Evolutionary conservation across 1,284 basidiomycete species (phyloP).

Genomic region (Dichomitus squalens): DNA sequence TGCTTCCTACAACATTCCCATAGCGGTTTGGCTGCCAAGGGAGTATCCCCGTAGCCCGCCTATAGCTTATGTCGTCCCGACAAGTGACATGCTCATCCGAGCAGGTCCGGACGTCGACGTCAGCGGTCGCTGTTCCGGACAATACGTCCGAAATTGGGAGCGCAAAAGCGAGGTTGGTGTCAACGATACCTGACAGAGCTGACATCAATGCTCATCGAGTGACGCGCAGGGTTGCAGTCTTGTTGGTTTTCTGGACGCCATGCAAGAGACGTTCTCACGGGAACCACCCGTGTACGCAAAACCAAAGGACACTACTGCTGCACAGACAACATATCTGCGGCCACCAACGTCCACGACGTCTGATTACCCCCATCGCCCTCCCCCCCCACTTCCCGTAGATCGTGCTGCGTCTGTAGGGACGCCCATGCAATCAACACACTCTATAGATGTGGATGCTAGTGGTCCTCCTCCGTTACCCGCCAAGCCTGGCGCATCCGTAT

Average conservation of each 20-base stretch:
- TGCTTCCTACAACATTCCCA: conserved; percentile 90
- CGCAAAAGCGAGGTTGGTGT: conserved; percentile 77
- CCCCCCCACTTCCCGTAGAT: conserved; percentile 33
- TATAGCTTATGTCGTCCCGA: conserved; percentile 95
- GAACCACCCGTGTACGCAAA: conserved; percentile 93
- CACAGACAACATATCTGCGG: conserved; percentile 26
- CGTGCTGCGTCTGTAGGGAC: conserved; percentile 20
- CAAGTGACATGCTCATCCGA: conserved; percentile 87
- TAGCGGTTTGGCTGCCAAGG: conserved; percentile 86
- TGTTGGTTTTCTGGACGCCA: conserved; percentile 63
- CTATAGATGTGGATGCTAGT: conserved; percentile 19
- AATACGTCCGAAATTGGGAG: conserved; percentile 79
- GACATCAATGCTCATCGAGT: conserved; percentile 15
- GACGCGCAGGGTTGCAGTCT: conserved; percentile 67
- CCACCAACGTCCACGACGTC: conserved; percentile 19
- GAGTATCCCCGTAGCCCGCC: conserved; percentile 85
- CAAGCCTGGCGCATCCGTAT: conserved; percentile 39
- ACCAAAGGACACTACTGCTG: conserved; percentile 45
- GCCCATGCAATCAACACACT: conserved; percentile 26
- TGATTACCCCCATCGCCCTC: conserved; percentile 33
- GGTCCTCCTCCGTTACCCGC: conserved; percentile 49
- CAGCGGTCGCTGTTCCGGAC: conserved; percentile 73
- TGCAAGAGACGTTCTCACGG: conserved; percentile 82
- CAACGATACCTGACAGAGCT: conserved; percentile 9
- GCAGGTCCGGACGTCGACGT: conserved; percentile 79